Conservation (phyloP, 225 moss, liverwort and hornwort genomes). For the Polytrichum formosum region DNA sequence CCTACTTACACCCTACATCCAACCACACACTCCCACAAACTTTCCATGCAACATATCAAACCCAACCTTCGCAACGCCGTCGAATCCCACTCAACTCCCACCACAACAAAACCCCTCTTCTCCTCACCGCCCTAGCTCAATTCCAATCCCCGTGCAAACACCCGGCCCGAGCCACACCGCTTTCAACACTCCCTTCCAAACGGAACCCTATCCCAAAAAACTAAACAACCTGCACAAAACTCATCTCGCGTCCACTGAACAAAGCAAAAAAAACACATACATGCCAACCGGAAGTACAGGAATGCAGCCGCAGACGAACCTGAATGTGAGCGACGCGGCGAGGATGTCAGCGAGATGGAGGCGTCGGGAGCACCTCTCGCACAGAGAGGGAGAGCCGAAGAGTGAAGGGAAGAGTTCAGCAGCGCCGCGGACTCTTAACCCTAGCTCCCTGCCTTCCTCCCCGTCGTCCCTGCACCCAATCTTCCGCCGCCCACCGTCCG, state of each 20-base stretch:
- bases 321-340: background rate
- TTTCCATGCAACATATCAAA: no score
- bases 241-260: rapidly evolving
- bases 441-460: no score
- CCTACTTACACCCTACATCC: background rate
- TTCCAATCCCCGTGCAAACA: no score
- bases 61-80: no score
- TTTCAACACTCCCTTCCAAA: rapidly evolving
- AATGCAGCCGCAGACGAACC: background rate
- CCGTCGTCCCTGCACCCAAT: no score
- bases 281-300: background rate
- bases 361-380: conserved; percentile 28
- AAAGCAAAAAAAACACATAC: no score
- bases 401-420: background rate
- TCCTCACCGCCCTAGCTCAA: no score
- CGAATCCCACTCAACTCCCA: no score
- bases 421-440: conserved; percentile 5
- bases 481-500: no score
- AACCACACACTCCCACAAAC: background rate
- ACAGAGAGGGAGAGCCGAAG: conserved; percentile 17
- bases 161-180: no score
- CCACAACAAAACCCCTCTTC: no score
- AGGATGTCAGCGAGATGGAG: background rate
- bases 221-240: background rate
- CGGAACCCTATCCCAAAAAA: rapidly evolving